phyloP scores from a whole-genome alignment of 169 alveolate genomes.

The Eimeria falciformis region DNA sequence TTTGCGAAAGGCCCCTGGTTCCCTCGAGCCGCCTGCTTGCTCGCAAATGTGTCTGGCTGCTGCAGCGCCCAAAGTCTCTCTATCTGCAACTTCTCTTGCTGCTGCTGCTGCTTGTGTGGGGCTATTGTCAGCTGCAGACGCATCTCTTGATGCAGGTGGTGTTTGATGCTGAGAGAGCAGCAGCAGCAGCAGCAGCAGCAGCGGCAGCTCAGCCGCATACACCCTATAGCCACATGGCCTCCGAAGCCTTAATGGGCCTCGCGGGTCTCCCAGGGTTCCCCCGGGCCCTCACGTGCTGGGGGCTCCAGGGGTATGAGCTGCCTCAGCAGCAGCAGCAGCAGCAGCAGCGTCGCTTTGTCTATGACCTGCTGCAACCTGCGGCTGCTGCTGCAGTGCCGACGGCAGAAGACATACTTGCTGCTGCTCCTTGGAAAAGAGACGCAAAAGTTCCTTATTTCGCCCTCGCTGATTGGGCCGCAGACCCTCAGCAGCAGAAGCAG shows the following conservation, averaged over 20 bases:
- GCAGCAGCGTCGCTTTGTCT: background rate
- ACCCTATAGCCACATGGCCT: background rate
- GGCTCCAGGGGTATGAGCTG: background rate
- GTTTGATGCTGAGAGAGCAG: slow-evolving; percentile 18
- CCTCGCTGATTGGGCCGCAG: background rate
- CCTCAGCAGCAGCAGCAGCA: background rate
- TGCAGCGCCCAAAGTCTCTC: background rate
- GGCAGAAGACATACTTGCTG: background rate
- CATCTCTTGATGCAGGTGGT: background rate
- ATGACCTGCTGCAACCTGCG: background rate
- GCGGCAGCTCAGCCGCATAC: background rate
- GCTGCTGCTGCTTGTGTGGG: slow-evolving; percentile 1
- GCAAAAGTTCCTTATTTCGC: background rate
- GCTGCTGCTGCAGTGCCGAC: slow-evolving; percentile 32
- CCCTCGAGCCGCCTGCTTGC: too few species aligned
- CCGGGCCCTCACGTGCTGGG: background rate
- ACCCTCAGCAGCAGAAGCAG: background rate
- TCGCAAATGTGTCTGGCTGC: background rate
- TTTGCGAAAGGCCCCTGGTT: too few species aligned
- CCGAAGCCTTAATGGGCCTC: background rate
- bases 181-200: background rate
- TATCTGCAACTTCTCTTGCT: background rate
- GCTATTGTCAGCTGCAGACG: background rate
- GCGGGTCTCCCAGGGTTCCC: background rate
- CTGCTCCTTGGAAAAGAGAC: background rate